A percentile compares a stretch with the other conserved stretches of the same genome.
Evolutionary conservation across 2,329 filamentous ascomycete genomes (phyloP).

Genomic region (Ophiobolus disseminans): DNA sequence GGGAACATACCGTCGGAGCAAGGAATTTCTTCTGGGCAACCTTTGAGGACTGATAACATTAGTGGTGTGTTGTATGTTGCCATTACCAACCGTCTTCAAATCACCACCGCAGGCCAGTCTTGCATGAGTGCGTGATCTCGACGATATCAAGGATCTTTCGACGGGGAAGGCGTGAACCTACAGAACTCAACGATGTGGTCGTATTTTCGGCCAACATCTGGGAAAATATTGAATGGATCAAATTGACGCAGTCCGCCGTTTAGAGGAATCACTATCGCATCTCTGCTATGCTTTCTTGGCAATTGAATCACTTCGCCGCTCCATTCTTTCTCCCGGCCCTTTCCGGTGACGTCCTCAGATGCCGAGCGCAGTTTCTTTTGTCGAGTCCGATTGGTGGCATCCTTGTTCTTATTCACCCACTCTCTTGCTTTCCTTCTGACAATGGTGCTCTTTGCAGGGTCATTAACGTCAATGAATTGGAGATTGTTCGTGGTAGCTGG

Average conservation of each 20-base stretch:
- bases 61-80: slow-evolving; percentile 1
- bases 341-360: too few species aligned
- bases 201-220: slow-evolving; percentile 25
- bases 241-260: slow-evolving; percentile 7
- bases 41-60: slow-evolving; percentile 20
- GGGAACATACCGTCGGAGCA: slow-evolving; percentile 16
- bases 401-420: slow-evolving; percentile 32
- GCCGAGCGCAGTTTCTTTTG: slow-evolving; percentile 1
- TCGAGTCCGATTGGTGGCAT: slow-evolving; percentile 8
- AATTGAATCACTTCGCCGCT: not conserved
- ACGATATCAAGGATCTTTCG: not conserved
- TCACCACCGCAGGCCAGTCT: too few species aligned
- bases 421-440: slow-evolving; percentile 36
- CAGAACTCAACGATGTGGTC: slow-evolving; percentile 35
- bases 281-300: slow-evolving; percentile 1
- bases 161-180: slow-evolving; percentile 9
- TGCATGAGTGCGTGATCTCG: too few species aligned
- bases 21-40: slow-evolving; percentile 29
- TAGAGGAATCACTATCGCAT: slow-evolving; percentile 1
- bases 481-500: slow-evolving; percentile 17
- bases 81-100: not conserved
- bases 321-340: too few species aligned
- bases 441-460: slow-evolving; percentile 28
- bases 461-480: slow-evolving; percentile 31
- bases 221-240: slow-evolving; percentile 29